These are phyloP conservation scores for Dothideomycetes sp. DNA, from an alignment of 2,329 filamentous ascomycete species.

Conservation along the genomic window DNA sequence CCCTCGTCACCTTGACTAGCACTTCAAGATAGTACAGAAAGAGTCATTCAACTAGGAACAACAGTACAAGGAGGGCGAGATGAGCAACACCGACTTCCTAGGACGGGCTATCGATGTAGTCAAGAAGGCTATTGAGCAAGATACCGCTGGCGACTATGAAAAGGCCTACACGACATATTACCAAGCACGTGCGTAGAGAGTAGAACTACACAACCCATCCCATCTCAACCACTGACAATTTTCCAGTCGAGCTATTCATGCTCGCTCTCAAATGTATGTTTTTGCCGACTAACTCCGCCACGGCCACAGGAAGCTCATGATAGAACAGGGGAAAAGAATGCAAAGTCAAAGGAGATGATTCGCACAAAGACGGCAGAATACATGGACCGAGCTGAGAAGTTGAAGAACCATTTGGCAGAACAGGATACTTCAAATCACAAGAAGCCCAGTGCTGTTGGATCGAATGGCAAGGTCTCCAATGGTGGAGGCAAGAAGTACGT, in stretches of 20 bases:
- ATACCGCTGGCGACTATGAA: constrained; percentile 92
- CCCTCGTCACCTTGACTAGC: too few relatives aligned
- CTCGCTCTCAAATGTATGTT: constrained; percentile 76
- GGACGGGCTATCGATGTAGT: constrained; percentile 93
- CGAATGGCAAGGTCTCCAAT: constrained; percentile 55
- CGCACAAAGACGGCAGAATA: constrained; percentile 90
- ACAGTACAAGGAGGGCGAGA: constrained; percentile 25
- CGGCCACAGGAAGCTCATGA: constrained; percentile 12
- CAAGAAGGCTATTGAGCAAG: constrained; percentile 93
- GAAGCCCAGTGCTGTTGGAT: constrained; percentile 60
- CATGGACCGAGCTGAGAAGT: constrained; percentile 97
- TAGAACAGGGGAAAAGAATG: constrained; percentile 75
- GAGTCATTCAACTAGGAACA: not conserved
- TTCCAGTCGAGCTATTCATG: constrained; percentile 84
- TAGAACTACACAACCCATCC: not conserved
- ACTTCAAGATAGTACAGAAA: too few relatives aligned
- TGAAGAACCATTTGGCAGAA: constrained; percentile 79
- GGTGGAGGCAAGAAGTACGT: constrained; percentile 51
- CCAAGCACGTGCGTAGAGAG: constrained; percentile 45
- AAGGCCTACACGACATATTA: constrained; percentile 96
- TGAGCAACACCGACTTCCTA: constrained; percentile 96
- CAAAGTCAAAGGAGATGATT: constrained; percentile 94
- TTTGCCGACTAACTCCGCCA: not conserved
- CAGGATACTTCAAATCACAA: constrained; percentile 55
- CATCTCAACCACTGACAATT: constrained; percentile 13